Percentiles rank a stretch among this genome's conserved stretches.
phyloP scores from a whole-genome alignment of 306 rosid species.

The Gastrolobium bilobum region DNA sequence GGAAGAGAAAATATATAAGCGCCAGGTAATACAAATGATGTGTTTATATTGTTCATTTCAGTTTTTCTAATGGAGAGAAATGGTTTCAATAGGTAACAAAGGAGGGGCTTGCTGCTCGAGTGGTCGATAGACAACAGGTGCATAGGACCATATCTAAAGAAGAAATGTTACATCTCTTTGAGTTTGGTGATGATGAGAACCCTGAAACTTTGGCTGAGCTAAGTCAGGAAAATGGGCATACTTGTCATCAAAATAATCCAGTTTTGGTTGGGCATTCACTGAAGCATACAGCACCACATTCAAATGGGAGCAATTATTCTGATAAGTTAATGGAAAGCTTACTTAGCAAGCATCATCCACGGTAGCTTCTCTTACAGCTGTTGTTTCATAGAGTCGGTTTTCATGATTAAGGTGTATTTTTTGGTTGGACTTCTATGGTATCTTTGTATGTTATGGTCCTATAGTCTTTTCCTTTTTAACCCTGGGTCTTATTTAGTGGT shows the following conservation, averaged over 20 bases:
- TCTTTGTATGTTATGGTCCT: slow-evolving; percentile 6
- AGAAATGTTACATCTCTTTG: slow-evolving; percentile 98
- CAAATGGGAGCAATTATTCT: slow-evolving; percentile 83
- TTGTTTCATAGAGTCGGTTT: slow-evolving; percentile 15
- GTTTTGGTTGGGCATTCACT: slow-evolving; percentile 57
- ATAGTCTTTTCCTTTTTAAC: slow-evolving; percentile 13
- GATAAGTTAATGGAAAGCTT: slow-evolving; percentile 94
- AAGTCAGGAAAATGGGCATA: slow-evolving; percentile 60
- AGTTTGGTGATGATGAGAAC: slow-evolving; percentile 94
- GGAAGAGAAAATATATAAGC: slow-evolving; percentile 99
- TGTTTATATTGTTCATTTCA: slow-evolving; percentile 44
- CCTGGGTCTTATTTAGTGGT: slow-evolving; percentile 10
- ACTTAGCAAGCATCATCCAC: slow-evolving; percentile 80
- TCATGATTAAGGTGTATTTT: slow-evolving; percentile 20
- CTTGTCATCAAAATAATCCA: slow-evolving; percentile 46
- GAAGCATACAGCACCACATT: slow-evolving; percentile 63
- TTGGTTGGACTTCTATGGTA: slow-evolving; percentile 22
- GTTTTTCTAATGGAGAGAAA: slow-evolving; percentile 41
- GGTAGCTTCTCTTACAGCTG: slow-evolving; percentile 58
- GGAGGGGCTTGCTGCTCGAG: slow-evolving; percentile 98
- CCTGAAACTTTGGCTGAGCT: slow-evolving; percentile 68
- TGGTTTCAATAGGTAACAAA: slow-evolving; percentile 83
- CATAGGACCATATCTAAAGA: slow-evolving; percentile 92
- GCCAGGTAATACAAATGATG: slow-evolving; percentile 73
- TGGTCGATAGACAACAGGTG: slow-evolving; percentile 95